phyloP scores from a whole-genome alignment of 2,329 filamentous ascomycete species.

The Amauroascus verrucosus region DNA sequence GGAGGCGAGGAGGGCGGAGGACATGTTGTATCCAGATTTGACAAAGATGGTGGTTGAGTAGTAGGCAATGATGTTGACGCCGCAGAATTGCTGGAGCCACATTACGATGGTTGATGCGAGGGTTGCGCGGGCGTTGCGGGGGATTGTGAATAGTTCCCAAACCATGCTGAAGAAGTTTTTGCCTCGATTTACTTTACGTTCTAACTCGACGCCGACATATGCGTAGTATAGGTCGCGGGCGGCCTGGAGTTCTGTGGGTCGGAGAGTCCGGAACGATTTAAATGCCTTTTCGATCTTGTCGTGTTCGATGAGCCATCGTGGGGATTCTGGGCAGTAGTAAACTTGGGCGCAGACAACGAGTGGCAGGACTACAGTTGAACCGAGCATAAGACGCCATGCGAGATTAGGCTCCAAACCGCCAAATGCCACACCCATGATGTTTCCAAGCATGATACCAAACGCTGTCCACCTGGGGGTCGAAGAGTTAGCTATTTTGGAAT shows the following conservation, averaged over 20 bases:
- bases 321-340: conserved; percentile 53
- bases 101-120: conserved; percentile 52
- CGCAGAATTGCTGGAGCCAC: conserved; percentile 51
- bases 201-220: conserved; percentile 50
- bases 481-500: background rate
- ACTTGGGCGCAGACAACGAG: conserved; percentile 50
- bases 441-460: conserved; percentile 40
- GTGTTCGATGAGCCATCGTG: conserved; percentile 44
- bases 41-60: conserved; percentile 54
- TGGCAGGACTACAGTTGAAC: conserved; percentile 53
- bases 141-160: conserved; percentile 50
- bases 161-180: conserved; percentile 44
- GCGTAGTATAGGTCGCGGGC: conserved; percentile 49
- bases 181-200: conserved; percentile 44
- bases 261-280: conserved; percentile 39
- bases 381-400: conserved; percentile 60
- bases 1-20: conserved; percentile 47
- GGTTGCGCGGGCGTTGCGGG: conserved; percentile 52
- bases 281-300: conserved; percentile 39
- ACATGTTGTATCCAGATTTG: conserved; percentile 43
- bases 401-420: conserved; percentile 39
- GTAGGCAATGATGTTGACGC: conserved; percentile 50
- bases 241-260: conserved; percentile 44
- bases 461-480: conserved; percentile 31
- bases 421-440: conserved; percentile 42